Evolutionary conservation across 768 basidiomycete species (phyloP), one percentile per base, ranked within the genome.

Genomic region (Mycena capillaripes): DNA sequence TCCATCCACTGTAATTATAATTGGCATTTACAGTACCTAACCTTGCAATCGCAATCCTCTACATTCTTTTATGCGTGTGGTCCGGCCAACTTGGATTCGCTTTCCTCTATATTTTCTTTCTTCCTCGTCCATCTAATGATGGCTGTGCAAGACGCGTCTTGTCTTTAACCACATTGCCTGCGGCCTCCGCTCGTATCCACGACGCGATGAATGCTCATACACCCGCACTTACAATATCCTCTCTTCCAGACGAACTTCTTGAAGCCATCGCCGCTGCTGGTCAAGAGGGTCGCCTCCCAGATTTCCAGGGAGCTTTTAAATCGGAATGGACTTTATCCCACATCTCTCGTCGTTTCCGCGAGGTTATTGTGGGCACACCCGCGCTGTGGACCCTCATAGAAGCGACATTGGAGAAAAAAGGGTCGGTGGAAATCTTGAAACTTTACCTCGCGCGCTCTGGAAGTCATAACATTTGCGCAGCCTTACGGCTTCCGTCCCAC

Each of bases 231-330:
- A n/a, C n/a, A n/a, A n/a, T n/a, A n/a, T n/a, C n/a, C 10, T 63
- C 63, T 21, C 63, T 64, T 53, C 52, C 63, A 16, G 42, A 29
- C 50, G 60, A 61, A 21, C 44, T 61, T 16, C 60, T 61, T 46
- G 29, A 7, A 10, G 60, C 60, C 44, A 61, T 61, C 23, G 44
- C 30, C 34, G 29, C 19, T 8, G 60, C 60, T 29, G 30, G 60
- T 19, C 44, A 46, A 46, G 60, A 48, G 6, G 52, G 29, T 27
- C 25, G 42, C 8, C n/a, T n/a, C n/a, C n/a, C n/a, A n/a, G n/a
- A n/a, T n/a, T 38, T 14, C 34, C 16, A n/a, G n/a, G n/a, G n/a
- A n/a, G n/a, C 38, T 4, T 38, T 38, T 38, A n/a, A 17, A 48
- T 30, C 40, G 16, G 52, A 55, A 30, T 55, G 52, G 52, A 17